Evolutionary conservation across 2,329 filamentous ascomycete genomes (phyloP).

Genomic region (Pseudocercospora fijiensis): DNA sequence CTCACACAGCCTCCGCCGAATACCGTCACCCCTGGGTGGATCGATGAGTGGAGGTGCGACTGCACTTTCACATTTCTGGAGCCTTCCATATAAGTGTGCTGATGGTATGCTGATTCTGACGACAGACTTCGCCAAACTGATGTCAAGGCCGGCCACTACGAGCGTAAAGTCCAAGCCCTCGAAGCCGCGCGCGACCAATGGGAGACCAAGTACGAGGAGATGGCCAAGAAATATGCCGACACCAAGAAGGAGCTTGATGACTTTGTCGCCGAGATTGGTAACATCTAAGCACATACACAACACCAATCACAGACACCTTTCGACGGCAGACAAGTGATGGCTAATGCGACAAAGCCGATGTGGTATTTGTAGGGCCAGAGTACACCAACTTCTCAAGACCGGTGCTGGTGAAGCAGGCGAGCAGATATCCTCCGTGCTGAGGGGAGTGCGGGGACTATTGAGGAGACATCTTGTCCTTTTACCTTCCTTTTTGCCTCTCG

Average conservation of each 20-base stretch:
- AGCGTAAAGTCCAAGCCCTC: slow-evolving; percentile 97
- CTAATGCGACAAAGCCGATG: slow-evolving; percentile 2
- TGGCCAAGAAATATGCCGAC: slow-evolving; percentile 80
- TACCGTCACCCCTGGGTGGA: slow-evolving; percentile 15
- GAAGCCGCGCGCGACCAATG: slow-evolving; percentile 89
- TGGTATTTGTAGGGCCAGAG: slow-evolving; percentile 1
- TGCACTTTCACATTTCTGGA: neutral
- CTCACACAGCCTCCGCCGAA: slow-evolving; percentile 9
- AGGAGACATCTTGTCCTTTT: neutral
- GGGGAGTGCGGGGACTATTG: neutral
- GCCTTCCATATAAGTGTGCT: neutral
- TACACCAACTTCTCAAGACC: slow-evolving; percentile 9
- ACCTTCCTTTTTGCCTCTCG: neutral
- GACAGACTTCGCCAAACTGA: slow-evolving; percentile 94
- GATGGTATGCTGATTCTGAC: slow-evolving; percentile 16
- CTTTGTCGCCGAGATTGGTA: slow-evolving; percentile 87
- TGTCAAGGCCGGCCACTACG: slow-evolving; percentile 98
- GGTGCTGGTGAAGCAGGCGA: neutral
- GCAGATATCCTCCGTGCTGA: neutral
- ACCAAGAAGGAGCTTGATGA: slow-evolving; percentile 89
- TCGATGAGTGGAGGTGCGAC: slow-evolving; percentile 16
- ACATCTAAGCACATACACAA: slow-evolving; percentile 63
- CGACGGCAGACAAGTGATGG: slow-evolving; percentile 1
- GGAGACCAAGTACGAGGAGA: slow-evolving; percentile 98
- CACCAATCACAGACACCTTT: slow-evolving; percentile 6